Evolutionary conservation across 2,329 filamentous ascomycete species (phyloP).

Genomic region (Ambrosiella cleistominuta): DNA sequence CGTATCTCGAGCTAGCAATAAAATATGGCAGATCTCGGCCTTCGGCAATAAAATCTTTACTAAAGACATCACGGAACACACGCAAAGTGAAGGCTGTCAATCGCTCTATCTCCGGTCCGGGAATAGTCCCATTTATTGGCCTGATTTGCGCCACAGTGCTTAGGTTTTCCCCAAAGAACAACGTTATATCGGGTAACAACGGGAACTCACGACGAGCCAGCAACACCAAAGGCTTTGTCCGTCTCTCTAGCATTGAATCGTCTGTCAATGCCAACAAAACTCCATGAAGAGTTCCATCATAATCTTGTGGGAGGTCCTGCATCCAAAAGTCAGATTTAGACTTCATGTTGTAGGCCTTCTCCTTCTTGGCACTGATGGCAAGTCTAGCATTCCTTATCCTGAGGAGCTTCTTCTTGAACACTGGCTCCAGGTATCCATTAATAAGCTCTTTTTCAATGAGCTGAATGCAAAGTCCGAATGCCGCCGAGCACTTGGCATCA

Average conservation of each 20-base stretch:
- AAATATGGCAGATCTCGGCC: constrained; percentile 61
- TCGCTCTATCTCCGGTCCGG: constrained; percentile 24
- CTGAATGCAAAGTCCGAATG: constrained; percentile 62
- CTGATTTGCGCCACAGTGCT: constrained; percentile 39
- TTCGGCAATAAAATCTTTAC: constrained; percentile 59
- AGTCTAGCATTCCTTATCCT: constrained; percentile 74
- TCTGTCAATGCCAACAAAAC: constrained; percentile 41
- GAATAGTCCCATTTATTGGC: constrained; percentile 26
- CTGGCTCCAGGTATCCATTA: constrained; percentile 57
- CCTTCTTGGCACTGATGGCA: constrained; percentile 64
- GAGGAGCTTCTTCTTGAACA: constrained; percentile 53
- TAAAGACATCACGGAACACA: constrained; percentile 72
- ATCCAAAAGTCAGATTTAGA: constrained; percentile 65
- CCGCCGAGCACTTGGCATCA: constrained; percentile 71
- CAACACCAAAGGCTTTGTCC: constrained; percentile 48
- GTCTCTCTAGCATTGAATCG: constrained; percentile 36
- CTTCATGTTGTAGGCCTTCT: constrained; percentile 56
- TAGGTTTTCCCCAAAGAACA: constrained; percentile 52
- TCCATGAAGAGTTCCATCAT: background rate
- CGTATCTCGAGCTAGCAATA: constrained; percentile 40
- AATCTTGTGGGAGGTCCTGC: constrained; percentile 25
- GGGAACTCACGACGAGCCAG: constrained; percentile 52
- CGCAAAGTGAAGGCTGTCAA: constrained; percentile 59
- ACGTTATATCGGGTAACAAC: constrained; percentile 44
- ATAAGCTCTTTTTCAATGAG: constrained; percentile 51